Base-by-base conservation (phyloP, 805 yeast genomes). In the Lipomyces lipofer region DNA sequence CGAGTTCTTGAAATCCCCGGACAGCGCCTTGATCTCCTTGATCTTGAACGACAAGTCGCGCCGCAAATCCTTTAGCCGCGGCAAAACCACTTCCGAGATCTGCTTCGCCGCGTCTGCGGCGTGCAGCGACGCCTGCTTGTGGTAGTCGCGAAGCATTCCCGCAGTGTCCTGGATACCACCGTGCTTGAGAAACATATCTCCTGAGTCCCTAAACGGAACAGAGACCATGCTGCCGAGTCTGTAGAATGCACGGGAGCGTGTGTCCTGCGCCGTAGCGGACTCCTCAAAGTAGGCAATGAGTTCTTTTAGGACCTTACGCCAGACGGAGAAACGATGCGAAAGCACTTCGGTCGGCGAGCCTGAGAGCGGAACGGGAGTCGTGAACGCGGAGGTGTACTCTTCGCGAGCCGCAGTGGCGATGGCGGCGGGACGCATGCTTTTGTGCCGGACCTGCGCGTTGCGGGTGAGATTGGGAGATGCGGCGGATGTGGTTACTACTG, bases 321-420 rank as follows among this genome's bases (percentile, higher is more conserved):
- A 92, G 2, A 95, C 85, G 47, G 83, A 78, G 69, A 92, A 91
- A 59, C 98, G 76, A 27, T 81, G 78, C 1, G 96, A 94, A 56
- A 92, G 74, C 5, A 87, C 80, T 54, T 91, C 97, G 1, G 97
- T 90, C 9, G 98, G 98, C 62, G 82, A 82, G 2, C 86, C 81
- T 40, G 73, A 70, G 6, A 80, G 75, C 4, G 90, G 90, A 36
- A 85, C 59, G 21, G 64, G 64, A 21, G 63, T 48, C 39, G 21
- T 29, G 35, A 52, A 47, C 10, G 54, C 61, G 30, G 46, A 49
- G 49, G 43, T 39, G 35, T 29, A 29, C 15, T 58, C 47, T 35
- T 48, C 52, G 13, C 50, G 6, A 24, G 8, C 13, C 36, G 42
- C 7, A 30, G 19, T n/a, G 39, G 25, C 24, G 25, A 21, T 43